Evolutionary conservation across 2,329 filamentous ascomycete genomes (phyloP).

Genomic region (Calonectria leucothoes): DNA sequence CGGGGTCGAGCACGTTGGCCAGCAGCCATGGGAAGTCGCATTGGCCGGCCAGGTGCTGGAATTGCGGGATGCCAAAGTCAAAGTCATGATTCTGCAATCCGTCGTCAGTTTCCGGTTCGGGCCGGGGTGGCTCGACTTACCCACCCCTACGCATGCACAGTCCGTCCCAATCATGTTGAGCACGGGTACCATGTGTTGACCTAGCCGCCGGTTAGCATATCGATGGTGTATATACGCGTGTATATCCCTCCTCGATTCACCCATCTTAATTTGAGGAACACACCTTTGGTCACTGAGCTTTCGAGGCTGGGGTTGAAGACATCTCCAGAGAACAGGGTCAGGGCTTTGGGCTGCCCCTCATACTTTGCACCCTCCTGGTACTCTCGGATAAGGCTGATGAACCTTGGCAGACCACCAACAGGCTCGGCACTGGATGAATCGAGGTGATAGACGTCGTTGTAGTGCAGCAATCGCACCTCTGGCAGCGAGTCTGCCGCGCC

Average conservation of each 20-base stretch:
- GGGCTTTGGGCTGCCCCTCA: conserved; percentile 70
- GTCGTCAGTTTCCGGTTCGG: conserved; percentile 19
- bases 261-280: conserved; percentile 18
- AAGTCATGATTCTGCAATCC: conserved; percentile 82
- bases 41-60: conserved; percentile 76
- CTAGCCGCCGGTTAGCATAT: conserved; percentile 48
- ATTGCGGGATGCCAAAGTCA: conserved; percentile 89
- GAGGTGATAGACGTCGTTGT: conserved; percentile 95
- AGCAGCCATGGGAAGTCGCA: conserved; percentile 92
- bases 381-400: conserved; percentile 81
- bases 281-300: conserved; percentile 88
- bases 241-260: neutral
- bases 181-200: conserved; percentile 87
- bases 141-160: conserved; percentile 84
- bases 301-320: conserved; percentile 93
- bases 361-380: conserved; percentile 75
- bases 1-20: conserved; percentile 88
- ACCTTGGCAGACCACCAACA: conserved; percentile 83
- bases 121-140: conserved; percentile 47
- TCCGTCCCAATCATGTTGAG: conserved; percentile 83
- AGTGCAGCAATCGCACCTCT: conserved; percentile 86
- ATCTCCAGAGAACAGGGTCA: conserved; percentile 92
- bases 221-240: neutral
- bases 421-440: conserved; percentile 82
- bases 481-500: conserved; percentile 53